Conservation (phyloP, 1,284 basidiomycete genomes). For the Apiotrichum brassicae region DNA sequence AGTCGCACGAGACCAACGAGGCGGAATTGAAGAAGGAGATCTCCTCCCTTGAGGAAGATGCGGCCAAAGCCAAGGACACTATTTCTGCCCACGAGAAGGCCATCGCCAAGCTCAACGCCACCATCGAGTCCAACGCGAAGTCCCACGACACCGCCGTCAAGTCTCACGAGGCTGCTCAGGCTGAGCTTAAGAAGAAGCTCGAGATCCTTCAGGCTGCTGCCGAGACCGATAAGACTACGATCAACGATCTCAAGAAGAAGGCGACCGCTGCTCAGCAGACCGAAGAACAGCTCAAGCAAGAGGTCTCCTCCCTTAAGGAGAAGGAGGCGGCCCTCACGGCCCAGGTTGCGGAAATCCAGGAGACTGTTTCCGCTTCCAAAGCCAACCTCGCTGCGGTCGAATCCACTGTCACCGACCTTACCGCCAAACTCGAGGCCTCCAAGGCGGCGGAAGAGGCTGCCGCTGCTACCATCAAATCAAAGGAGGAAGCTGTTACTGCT, state of each 20-base stretch:
- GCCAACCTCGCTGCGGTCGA: constrained; percentile 1
- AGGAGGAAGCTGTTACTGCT: not conserved
- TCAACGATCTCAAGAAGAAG: not conserved
- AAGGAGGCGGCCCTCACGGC: not conserved
- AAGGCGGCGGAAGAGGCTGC: not conserved
- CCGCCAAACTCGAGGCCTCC: not conserved
- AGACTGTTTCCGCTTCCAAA: not conserved
- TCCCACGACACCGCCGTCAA: constrained; percentile 11
- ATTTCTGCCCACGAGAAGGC: constrained; percentile 13
- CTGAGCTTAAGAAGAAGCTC: not conserved
- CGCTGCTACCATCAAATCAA: not conserved
- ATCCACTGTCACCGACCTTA: not conserved
- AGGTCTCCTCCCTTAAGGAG: too few species aligned
- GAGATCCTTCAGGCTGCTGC: not conserved
- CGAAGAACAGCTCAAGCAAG: not conserved
- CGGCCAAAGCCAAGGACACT: not conserved
- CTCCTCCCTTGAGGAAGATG: not conserved
- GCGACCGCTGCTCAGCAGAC: not conserved
- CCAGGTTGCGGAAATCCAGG: not conserved
- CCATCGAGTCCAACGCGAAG: constrained; percentile 15
- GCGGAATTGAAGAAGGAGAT: not conserved
- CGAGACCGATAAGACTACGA: constrained; percentile 1
- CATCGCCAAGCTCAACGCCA: constrained; percentile 18
- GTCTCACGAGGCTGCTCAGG: not conserved
- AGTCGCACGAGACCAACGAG: constrained; percentile 10